A percentile compares a stretch with the other conserved stretches of the same genome.
Conservation (phyloP, 352 stramenopile genomes). For the Phytophthora litchii region DNA sequence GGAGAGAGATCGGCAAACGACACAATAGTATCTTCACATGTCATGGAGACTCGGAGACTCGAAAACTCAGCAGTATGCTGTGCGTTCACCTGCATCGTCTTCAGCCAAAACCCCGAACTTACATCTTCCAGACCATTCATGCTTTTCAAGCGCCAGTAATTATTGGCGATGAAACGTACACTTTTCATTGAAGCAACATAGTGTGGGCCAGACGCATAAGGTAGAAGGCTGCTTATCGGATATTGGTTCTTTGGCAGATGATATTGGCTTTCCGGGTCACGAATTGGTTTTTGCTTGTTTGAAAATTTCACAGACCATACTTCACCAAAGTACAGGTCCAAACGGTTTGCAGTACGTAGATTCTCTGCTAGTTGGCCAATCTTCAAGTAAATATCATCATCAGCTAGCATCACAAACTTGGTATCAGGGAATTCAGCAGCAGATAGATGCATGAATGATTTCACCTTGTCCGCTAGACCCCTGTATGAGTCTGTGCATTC, state of each 20-base stretch:
- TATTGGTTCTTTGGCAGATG: conserved; percentile 42
- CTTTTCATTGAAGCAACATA: conserved; percentile 60
- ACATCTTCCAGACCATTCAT: conserved; percentile 68
- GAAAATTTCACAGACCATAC: conserved; percentile 25
- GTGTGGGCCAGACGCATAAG: conserved; percentile 51
- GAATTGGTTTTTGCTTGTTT: conserved; percentile 28
- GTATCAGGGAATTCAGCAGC: conserved; percentile 19
- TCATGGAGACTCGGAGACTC: conserved; percentile 11
- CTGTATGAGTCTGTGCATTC: conserved; percentile 59
- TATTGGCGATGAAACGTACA: conserved; percentile 49
- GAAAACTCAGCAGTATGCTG: conserved; percentile 20
- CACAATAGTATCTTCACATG: conserved; percentile 41
- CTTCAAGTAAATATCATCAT: conserved; percentile 64
- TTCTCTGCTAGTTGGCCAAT: conserved; percentile 27
- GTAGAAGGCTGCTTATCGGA: conserved; percentile 36
- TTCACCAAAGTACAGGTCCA: conserved; percentile 25
- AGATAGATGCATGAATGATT: conserved; percentile 59
- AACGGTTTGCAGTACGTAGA: conserved; percentile 3
- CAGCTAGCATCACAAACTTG: conserved; percentile 58
- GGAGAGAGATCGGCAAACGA: conserved; percentile 57
- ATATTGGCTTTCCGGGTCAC: conserved; percentile 35
- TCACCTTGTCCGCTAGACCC: conserved; percentile 57
- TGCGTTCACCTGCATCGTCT: conserved; percentile 46
- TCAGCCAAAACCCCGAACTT: conserved; percentile 61
- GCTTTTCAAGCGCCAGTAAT: conserved; percentile 34